phyloP scores from a whole-genome alignment of 306 rosid genomes.

The Quercus wislizeni region DNA sequence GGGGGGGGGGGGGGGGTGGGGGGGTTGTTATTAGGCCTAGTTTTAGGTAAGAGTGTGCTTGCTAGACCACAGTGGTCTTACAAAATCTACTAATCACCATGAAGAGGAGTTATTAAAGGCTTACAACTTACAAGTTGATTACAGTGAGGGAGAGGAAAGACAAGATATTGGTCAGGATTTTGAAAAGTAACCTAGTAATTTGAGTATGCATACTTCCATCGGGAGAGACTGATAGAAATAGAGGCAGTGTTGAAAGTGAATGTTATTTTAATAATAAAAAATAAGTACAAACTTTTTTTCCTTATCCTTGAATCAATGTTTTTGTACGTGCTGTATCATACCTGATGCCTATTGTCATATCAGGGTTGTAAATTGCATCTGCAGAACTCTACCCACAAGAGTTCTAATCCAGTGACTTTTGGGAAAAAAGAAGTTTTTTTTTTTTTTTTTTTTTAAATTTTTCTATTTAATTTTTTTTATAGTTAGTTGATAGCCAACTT shows the following conservation, averaged over 20 bases:
- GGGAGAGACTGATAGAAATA: neutral
- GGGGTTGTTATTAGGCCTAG: neutral
- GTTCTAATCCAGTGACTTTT: neutral
- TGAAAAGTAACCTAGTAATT: slow-evolving; percentile 8
- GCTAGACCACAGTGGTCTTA: neutral
- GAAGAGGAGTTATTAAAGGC: neutral
- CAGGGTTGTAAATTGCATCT: neutral
- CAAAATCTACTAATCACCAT: neutral
- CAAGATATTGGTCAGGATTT: neutral
- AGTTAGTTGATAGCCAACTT: neutral
- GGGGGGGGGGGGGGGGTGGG: too few species aligned
- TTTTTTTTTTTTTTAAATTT: too few species aligned
- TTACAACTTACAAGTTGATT: neutral
- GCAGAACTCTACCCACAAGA: neutral
- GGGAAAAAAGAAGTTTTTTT: neutral
- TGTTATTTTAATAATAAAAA: neutral
- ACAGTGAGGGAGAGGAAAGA: neutral
- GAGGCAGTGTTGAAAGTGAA: neutral
- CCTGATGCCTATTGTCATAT: neutral
- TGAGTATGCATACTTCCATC: neutral
- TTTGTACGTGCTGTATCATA: neutral
- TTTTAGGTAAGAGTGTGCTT: neutral
- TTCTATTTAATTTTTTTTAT: neutral
- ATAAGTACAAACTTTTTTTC: neutral
- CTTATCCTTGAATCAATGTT: neutral